These are phyloP conservation scores for Hirsutella minnesotensis DNA, from an alignment of 2,329 filamentous ascomycete genomes.

Conservation along the genomic window DNA sequence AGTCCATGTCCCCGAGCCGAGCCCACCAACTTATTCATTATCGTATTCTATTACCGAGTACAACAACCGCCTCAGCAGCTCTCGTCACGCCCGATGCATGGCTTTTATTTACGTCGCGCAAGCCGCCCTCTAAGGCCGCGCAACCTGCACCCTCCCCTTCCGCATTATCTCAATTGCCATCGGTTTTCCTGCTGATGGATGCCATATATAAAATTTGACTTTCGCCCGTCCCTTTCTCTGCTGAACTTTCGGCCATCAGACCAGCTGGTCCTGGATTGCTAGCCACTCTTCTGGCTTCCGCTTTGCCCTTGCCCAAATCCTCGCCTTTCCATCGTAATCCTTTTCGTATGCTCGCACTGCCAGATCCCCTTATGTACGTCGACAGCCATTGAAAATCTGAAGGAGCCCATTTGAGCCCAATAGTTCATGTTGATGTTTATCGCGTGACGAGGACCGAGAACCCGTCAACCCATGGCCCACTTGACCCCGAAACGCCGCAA, in stretches of 20 bases:
- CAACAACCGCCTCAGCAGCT: too few relatives aligned
- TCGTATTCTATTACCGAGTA: too few relatives aligned
- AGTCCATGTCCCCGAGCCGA: too few relatives aligned
- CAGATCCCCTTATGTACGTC: not conserved
- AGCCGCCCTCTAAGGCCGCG: not conserved
- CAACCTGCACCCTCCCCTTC: not conserved
- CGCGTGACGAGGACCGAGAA: slow-evolving; percentile 61
- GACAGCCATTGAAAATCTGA: not conserved
- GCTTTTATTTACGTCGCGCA: not conserved
- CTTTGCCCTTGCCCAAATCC: too few relatives aligned
- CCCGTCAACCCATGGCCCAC: slow-evolving; percentile 70
- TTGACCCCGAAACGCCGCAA: slow-evolving; percentile 76
- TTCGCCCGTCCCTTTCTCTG: not conserved
- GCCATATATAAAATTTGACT: not conserved
- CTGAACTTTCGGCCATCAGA: too few relatives aligned
- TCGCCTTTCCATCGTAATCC: too few relatives aligned
- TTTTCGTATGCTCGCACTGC: too few relatives aligned
- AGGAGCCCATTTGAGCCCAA: not conserved
- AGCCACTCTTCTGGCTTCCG: too few relatives aligned
- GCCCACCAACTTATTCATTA: too few relatives aligned
- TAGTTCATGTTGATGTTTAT: slow-evolving; percentile 8
- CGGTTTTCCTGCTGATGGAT: slow-evolving; percentile 3
- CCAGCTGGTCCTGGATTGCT: too few relatives aligned
- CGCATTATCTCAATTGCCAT: not conserved
- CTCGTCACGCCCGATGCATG: too few relatives aligned